phyloP scores from a whole-genome alignment of 2,329 filamentous ascomycete species.

The Akanthomyces lecanii region DNA sequence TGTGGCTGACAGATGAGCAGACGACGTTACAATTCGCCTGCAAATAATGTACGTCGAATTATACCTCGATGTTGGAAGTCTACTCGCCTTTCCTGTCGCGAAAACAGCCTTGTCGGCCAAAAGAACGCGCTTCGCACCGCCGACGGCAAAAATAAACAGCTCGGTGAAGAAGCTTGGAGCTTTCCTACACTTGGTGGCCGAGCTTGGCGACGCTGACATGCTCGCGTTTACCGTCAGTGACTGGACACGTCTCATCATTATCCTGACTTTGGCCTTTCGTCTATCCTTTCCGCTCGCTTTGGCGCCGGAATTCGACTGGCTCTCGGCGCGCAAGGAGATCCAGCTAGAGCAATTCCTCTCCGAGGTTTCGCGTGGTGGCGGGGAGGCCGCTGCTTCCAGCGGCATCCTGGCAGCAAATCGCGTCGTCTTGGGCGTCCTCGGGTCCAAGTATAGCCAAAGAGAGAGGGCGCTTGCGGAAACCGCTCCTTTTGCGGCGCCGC shows the following conservation, averaged over 20 bases:
- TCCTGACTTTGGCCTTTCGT: slow-evolving; percentile 13
- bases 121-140: slow-evolving; percentile 1
- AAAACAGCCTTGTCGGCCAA: slow-evolving; percentile 11
- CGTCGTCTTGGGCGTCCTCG: slow-evolving; percentile 1
- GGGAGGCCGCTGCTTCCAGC: neutral
- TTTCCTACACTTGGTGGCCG: slow-evolving; percentile 13
- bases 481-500: neutral
- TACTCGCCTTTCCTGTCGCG: slow-evolving; percentile 16
- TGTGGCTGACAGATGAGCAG: neutral
- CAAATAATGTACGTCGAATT: slow-evolving; percentile 16
- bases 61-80: slow-evolving; percentile 17
- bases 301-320: slow-evolving; percentile 5
- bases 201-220: slow-evolving; percentile 6
- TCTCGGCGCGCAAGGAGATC: slow-evolving; percentile 2
- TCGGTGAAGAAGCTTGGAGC: slow-evolving; percentile 1
- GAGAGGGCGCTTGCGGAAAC: neutral
- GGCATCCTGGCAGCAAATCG: slow-evolving; percentile 10
- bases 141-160: neutral
- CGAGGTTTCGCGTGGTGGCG: neutral
- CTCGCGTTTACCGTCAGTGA: slow-evolving; percentile 16
- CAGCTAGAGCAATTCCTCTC: slow-evolving; percentile 6
- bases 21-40: slow-evolving; percentile 3
- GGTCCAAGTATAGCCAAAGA: neutral
- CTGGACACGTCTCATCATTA: slow-evolving; percentile 14
- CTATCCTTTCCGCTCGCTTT: slow-evolving; percentile 15